Evolutionary conservation across 2,329 filamentous ascomycete genomes (phyloP), one percentile per base, ranked within the genome.

Genomic region (Talaromyces sp.): DNA sequence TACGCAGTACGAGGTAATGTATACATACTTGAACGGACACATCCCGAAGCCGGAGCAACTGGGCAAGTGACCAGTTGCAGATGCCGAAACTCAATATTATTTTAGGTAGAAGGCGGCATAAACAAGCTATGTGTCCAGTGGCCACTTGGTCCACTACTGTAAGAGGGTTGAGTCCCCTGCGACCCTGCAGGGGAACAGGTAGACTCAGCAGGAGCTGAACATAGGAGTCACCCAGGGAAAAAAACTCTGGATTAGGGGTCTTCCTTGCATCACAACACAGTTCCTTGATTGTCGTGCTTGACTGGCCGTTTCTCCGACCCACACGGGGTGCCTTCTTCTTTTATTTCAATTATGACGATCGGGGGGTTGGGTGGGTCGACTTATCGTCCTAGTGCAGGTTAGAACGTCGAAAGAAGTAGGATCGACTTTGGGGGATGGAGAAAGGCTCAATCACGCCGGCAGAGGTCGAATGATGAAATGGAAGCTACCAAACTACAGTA

Each of bases 231-330:
- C 29, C 5, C 24, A 5, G 24, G 24, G 24, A 9, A 27, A 27
- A 9, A 6, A 29, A 29, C 13, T 9, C 33, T 36, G 43, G 39
- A 37, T 47, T 40, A 35, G 45, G 45, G 45, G 45, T 39, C 37
- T 47, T 29, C 36, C 36, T 47, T 47, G 45, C 45, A 47, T 47
- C 14, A 16, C 30, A n/a, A 22, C 35, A 32, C 33, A 20, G 30
- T 36, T 24, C 30, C 36, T 32, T 47, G 36, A 40, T 47, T 47
- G 32, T 24, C 32, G 30, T 22, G 24, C 27, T 49, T 32, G 27
- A 40, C 10, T 37, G 17, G 46, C 46, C 46, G 46, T 33, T 49
- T 47, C 11, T 8, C 24, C 27, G 46, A 33, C 37, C 46, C 46
- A 40, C 35, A 16, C n/a, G n/a, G 4, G 5, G 5, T 45, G n/a